These are phyloP conservation scores for Diatrype stigma DNA, from an alignment of 2,329 filamentous ascomycete genomes.

Conservation along the genomic window DNA sequence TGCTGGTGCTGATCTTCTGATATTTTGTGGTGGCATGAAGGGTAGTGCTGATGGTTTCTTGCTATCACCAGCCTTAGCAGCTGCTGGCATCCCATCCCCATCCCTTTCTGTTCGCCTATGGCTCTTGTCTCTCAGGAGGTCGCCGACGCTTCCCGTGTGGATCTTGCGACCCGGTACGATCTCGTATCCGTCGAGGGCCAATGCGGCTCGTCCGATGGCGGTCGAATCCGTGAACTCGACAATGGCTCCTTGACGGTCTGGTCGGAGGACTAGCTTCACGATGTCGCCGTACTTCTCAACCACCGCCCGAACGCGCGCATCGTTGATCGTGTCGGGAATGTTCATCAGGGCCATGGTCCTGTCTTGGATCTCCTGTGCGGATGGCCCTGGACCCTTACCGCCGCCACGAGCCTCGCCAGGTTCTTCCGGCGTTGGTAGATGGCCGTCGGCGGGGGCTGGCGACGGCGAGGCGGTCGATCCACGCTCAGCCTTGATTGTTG, in stretches of 20 bases:
- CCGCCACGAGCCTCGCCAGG: conserved; percentile 9
- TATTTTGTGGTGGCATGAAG: conserved; percentile 40
- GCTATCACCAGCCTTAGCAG: conserved; percentile 20
- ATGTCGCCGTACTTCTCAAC: conserved; percentile 68
- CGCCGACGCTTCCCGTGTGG: conserved; percentile 49
- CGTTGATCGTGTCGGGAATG: conserved; percentile 88
- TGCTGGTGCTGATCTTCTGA: conserved; percentile 41
- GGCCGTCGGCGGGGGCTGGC: conserved; percentile 32
- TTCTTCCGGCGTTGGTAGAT: conserved; percentile 34
- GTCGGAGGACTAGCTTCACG: conserved; percentile 72
- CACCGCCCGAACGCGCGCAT: conserved; percentile 71
- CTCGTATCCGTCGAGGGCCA: conserved; percentile 53
- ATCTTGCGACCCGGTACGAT: conserved; percentile 49
- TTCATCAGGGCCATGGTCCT: conserved; percentile 80
- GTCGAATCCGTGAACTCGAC: conserved; percentile 73
- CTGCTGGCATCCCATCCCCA: conserved; percentile 34
- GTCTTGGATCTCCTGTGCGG: conserved; percentile 49
- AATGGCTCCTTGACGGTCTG: conserved; percentile 78
- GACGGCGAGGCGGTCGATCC: conserved; percentile 32
- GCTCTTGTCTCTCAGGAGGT: conserved; percentile 49
- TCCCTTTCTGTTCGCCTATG: conserved; percentile 36
- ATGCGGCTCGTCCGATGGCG: conserved; percentile 67
- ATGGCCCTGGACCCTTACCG: conserved; percentile 28
- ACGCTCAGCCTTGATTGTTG: conserved; percentile 36
- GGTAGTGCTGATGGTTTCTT: conserved; percentile 28